Evolutionary conservation across 805 yeast species (phyloP).

Genomic region (Candida coquimbonensis): DNA sequence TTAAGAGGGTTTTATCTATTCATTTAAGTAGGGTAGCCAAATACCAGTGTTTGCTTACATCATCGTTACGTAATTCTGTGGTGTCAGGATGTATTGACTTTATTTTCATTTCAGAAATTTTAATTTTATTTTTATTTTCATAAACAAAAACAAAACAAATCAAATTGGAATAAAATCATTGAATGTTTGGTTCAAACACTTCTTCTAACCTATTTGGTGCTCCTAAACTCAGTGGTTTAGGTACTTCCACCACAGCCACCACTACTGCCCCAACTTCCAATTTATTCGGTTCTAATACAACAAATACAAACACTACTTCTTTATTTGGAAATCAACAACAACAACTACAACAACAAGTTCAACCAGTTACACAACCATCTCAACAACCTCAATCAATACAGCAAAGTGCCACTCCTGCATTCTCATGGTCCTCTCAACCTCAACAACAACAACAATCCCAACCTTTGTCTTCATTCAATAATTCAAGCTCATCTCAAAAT

Average conservation of each 20-base stretch:
- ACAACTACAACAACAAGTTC: conserved; percentile 4
- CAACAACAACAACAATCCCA: conserved; percentile 11
- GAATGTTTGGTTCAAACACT: background rate
- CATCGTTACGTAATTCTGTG: too few relatives aligned
- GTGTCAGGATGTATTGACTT: too few relatives aligned
- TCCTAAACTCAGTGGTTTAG: background rate
- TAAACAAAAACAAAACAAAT: too few relatives aligned
- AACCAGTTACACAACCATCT: conserved; percentile 10
- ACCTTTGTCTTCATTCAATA: conserved; percentile 11
- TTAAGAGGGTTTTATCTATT: too few relatives aligned
- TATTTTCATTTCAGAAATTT: too few relatives aligned
- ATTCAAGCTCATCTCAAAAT: conserved; percentile 8
- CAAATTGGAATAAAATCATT: too few relatives aligned
- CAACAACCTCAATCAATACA: conserved; percentile 11
- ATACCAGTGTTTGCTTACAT: too few relatives aligned
- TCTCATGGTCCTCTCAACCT: conserved; percentile 10
- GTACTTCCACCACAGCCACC: background rate
- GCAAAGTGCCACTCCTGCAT: conserved; percentile 15
- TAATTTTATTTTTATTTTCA: too few relatives aligned
- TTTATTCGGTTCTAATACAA: conserved; percentile 23
- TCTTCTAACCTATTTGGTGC: background rate
- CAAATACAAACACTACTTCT: conserved; percentile 8
- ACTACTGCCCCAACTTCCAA: conserved; percentile 21
- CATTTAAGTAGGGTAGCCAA: too few relatives aligned
- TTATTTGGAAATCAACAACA: conserved; percentile 24